Evolutionary conservation across 306 rosid species (phyloP).

Genomic region (Quercus cerris): DNA sequence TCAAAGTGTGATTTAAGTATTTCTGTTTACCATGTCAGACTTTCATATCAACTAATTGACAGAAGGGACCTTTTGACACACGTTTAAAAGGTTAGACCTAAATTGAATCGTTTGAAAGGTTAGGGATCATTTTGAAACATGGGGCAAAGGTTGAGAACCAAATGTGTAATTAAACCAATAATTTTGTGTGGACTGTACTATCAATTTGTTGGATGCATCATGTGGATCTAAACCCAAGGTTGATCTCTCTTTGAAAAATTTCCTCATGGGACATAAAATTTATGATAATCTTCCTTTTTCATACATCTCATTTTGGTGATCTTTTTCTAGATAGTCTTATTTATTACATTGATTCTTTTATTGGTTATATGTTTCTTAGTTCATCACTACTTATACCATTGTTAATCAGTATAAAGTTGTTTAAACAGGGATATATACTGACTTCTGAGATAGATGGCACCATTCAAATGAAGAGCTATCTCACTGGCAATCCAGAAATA

Average conservation of each 20-base stretch:
- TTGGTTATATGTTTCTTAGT: not conserved
- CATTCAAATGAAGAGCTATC: conserved; percentile 94
- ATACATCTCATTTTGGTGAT: not conserved
- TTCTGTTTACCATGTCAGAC: no score
- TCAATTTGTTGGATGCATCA: not conserved
- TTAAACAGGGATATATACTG: conserved; percentile 74
- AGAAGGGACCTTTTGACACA: no score
- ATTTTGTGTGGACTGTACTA: no score
- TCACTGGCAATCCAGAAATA: conserved; percentile 81
- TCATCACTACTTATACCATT: not conserved
- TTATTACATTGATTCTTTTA: not conserved
- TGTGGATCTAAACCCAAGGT: not conserved
- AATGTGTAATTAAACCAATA: no score
- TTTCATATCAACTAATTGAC: no score
- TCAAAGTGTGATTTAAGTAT: no score
- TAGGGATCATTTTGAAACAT: no score
- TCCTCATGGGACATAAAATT: not conserved
- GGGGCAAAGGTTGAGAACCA: no score
- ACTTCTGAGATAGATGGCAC: conserved; percentile 95
- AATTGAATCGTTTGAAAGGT: no score
- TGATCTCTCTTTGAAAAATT: not conserved
- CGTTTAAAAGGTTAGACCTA: no score
- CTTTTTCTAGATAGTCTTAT: not conserved
- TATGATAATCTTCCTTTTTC: not conserved
- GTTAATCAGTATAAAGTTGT: conserved; percentile 20